Conservation (phyloP, 768 basidiomycete species). For the Ephemerocybe angulata region DNA sequence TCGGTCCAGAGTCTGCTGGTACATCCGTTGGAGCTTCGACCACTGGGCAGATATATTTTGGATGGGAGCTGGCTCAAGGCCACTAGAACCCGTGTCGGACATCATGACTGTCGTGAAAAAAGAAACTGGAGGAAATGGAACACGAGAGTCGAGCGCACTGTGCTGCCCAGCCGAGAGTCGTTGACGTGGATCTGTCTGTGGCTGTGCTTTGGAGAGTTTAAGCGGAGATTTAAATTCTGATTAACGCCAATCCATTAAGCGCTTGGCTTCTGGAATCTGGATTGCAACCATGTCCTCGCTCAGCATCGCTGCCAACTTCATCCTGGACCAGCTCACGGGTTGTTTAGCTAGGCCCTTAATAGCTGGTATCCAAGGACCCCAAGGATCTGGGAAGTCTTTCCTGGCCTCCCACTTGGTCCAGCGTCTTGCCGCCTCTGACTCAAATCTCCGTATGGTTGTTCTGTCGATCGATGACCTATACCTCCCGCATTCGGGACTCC, state of each 20-base stretch:
- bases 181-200: conserved; percentile 1
- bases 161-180: conserved; percentile 9
- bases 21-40: conserved; percentile 63
- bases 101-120: conserved; percentile 42
- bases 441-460: conserved; percentile 53
- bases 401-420: conserved; percentile 56
- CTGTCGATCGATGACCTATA: conserved; percentile 87
- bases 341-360: conserved; percentile 54
- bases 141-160: conserved; percentile 7
- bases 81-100: conserved; percentile 41
- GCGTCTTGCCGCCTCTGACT: conserved; percentile 39
- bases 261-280: conserved; percentile 4
- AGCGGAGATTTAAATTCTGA: conserved; percentile 27
- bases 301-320: conserved; percentile 27
- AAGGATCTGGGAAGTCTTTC: conserved; percentile 91
- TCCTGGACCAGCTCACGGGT: conserved; percentile 24
- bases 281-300: conserved; percentile 31
- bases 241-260: not conserved
- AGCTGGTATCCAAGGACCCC: conserved; percentile 87
- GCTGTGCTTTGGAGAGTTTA: conserved; percentile 14
- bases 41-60: conserved; percentile 46
- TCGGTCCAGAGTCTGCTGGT: conserved; percentile 87
- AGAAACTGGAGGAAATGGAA: conserved; percentile 10
- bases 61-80: conserved; percentile 43
- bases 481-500: conserved; percentile 63